Base-by-base conservation (phyloP, 225 moss, liverwort and hornwort species). In the Rhytidiadelphus loreus region DNA sequence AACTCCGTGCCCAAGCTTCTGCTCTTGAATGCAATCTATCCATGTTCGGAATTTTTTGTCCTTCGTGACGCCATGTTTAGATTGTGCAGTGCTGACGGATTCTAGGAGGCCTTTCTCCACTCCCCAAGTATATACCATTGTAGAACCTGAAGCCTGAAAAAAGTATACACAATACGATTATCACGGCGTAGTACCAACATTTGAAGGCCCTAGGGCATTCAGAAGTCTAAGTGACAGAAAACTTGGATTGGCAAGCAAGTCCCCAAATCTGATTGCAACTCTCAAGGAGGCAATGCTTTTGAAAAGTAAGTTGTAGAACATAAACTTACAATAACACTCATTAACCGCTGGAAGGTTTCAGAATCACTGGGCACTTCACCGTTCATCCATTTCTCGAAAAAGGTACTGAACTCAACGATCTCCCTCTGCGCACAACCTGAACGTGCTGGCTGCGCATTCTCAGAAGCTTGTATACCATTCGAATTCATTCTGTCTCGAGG, bases 1-100 rank as follows among this genome's bases (percentile, higher is more conserved):
- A 29, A 95, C 90, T 85, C 92, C 91, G 26, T 95, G 90, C 59
- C 91, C 95, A 81, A 95, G 93, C 90, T 95, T 92, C 52, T 94
- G 94, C 86, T 95, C 94, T 87, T 95, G 89, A 60, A 96, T 94
- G 86, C 92, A 95, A 81, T 95, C 96, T 41, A 95, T 92, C 96
- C 96, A 95, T 46, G 92, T 87, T 39, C 88, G 87, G 33, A 93
- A 83, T 82, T 92, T 95, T 6, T 92, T 92, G 61, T 94, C 86
- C 89, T 92, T 94, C 24, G 88, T 94, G 77, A 93, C 56, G 12
- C 94, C 95, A 85, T 96, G 87, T 83, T 91, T 94, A 69, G 90
- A 83, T 83, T 90, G 91, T 32, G 95, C 88, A 83, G 81, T 33
- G 46, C 80, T 81, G 56, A 96, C 88, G 46, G 95, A 93, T 77